Base-by-base conservation (phyloP, 2,329 filamentous ascomycete species). In the Cadophora sp. region DNA sequence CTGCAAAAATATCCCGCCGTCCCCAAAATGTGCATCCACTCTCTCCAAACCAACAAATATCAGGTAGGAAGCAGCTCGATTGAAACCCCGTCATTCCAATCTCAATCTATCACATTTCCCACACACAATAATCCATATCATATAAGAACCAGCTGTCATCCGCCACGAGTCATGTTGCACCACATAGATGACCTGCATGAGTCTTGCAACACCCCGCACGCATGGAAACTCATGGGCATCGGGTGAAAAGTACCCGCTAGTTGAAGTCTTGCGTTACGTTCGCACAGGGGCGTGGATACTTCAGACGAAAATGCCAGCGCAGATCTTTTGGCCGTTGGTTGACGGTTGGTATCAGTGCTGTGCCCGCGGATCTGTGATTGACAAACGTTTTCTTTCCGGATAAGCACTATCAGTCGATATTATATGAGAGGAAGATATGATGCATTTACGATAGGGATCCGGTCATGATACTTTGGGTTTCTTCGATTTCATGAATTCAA, bases 91-190 rank as follows among this genome's bases (percentile, higher is more conserved):
- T 6, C 1, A 4, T 30, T 30, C 27, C 6, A 30, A 30, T 30
- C 6, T 30, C 27, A 39, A 13, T 45, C 41, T 45, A n/a, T 45
- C 41, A 45, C 5, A 51, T 51, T 18, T 27, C 13, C 13, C 22
- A 50, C 48, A 22, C 20, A 51, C n/a, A 5, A 5, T 22, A n/a
- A 22, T 2, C 18, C 5, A n/a, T 9, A 20, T 22, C 20, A 48
- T n/a, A 6, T 20, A 27, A 22, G 13, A 27, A 4, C 22, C 50
- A 36, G 36, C 55, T 58, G 55, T 58, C 33, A 58, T 9, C 36
- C 20, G 55, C 36, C 55, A 58, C 55, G 20, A 43, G 33, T 43
- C 55, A 58, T 20, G 55, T 58, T 43, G 20, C 55, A 58, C 55
- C 14, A 43, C 11, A 8, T 20, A 43, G 36, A 27, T 24, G 7